Evolutionary conservation across 2,329 filamentous ascomycete species (phyloP), one percentile per base, ranked within the genome.

Genomic region (Fusarium proliferatum): DNA sequence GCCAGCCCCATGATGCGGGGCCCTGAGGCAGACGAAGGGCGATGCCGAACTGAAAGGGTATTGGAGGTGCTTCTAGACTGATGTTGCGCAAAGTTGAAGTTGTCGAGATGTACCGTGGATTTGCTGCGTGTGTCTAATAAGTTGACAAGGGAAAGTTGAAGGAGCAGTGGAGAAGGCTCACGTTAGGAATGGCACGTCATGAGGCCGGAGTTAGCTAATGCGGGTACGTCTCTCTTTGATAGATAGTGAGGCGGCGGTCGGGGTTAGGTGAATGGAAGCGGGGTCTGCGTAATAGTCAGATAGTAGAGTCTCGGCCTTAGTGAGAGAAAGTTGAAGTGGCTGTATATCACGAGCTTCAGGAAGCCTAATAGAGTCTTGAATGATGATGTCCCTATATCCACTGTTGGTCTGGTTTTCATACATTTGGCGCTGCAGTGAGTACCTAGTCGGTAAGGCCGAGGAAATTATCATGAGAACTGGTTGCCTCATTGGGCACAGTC

Each of bases 1-100:
- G 92, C 87, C 77, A 98, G 91, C 76, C 95, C 95, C 95, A 97
- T 97, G 63, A 73, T 84, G 72, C 56, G 61, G 67, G 70, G 71
- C 55, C 45, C 49, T 46, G 53, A 19, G 41, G 61, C 55, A 34
- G 56, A 38, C 30, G 51, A 61, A 56, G 53, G 33, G 28, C 21
- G 48, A 28, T 43, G 61, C 39, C 45, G 33, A 43, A 23, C n/a
- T 55, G 9, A 26, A 41, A 39, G 41, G 38, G 11, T 49, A 28
- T 33, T 11, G 36, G 34, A 46, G 28, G 23, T 23, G 41, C 21
- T 52, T 52, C 23, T 52, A 26, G 34, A 52, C 30, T 59, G 46
- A 11, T 30, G 17, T 21, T 13, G n/a, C 33, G 15, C 26, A 34
- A 19, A 42, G 38, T 23, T 30, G 46, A 34, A 55, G 46, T 42